These are phyloP conservation scores for Alnus glutinosa DNA, from an alignment of 306 rosid genomes.

Conservation along the genomic window DNA sequence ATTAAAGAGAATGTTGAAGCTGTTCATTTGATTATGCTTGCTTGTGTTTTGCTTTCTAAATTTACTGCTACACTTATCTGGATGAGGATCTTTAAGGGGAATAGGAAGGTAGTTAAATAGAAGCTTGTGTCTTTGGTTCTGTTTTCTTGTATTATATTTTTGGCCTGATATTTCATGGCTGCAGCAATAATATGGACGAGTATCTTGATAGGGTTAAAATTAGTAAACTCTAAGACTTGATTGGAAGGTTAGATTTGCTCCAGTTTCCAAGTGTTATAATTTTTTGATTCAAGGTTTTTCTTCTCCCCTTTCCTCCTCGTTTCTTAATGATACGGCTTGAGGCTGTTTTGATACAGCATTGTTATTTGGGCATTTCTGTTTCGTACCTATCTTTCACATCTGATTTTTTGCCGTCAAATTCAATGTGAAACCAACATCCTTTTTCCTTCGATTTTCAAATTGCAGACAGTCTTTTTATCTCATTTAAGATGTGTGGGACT, in stretches of 20 bases:
- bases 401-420: not conserved
- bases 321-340: not conserved
- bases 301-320: not conserved
- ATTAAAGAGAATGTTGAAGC: not conserved
- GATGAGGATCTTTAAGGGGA: not conserved
- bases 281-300: not conserved
- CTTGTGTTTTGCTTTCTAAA: not conserved
- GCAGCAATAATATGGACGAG: not conserved
- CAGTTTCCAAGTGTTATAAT: not conserved
- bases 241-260: not conserved
- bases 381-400: not conserved
- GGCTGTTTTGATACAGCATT: not conserved
- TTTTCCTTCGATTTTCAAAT: not conserved
- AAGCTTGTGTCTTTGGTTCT: not conserved
- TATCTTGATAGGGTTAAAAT: not conserved
- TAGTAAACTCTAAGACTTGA: not conserved
- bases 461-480: not conserved
- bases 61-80: not conserved
- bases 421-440: not conserved
- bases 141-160: not conserved
- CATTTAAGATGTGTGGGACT: not conserved
- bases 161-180: not conserved
- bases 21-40: not conserved
- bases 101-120: not conserved
- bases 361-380: not conserved